Evolutionary conservation across 345 rosid genomes (phyloP), one percentile per base, ranked within the genome.

Genomic region (Euclidium syriacum): DNA sequence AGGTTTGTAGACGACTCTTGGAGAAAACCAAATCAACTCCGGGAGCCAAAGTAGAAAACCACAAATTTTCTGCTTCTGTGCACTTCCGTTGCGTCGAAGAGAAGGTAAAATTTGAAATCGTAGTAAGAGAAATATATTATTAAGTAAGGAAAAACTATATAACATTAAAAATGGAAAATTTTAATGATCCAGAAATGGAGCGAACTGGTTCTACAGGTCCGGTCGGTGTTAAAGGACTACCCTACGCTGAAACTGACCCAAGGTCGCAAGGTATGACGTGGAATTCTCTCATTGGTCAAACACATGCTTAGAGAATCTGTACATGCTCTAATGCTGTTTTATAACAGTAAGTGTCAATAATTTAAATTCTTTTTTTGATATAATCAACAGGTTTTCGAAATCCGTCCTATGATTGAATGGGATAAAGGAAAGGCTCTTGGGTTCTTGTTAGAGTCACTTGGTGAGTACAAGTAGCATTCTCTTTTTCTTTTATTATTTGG

Each of bases 341-440:
- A 4, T 4, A 36, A 26, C 18, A 55, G 12, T 38, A 3, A 14
- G 14, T 59, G 27, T 38, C 46, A 27, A 49, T 58, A 3, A 26
- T 43, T 32, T 42, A n/a, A 25, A 24, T 1, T 15, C n/a, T 16
- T 0, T 16, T 59, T 18, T 63, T 35, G 56, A 7, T 33, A 15
- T 67, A 65, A 15, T 36, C 5, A 20, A 57, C 75, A 91, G 98
- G 97, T 94, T 12, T 52, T 94, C 2, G 99, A 90, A 77, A 84
- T 94, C 47, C 90, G 99, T 15, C 97, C 99, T 7, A 78, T 68
- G 5, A 94, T 90, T 59, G 79, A 90, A 67, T 94, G 97, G 99
- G 87, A 94, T 76, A 90, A 94, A 73, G 97, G 99, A 38, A 87
- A 84, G 72, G 97, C 99, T 46, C 91, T 94, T 53, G 97, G 87